A percentile compares a stretch with the other conserved stretches of the same genome.
Evolutionary conservation across 1,284 basidiomycete genomes (phyloP).

Genomic region (Ganoderma lingzhi): DNA sequence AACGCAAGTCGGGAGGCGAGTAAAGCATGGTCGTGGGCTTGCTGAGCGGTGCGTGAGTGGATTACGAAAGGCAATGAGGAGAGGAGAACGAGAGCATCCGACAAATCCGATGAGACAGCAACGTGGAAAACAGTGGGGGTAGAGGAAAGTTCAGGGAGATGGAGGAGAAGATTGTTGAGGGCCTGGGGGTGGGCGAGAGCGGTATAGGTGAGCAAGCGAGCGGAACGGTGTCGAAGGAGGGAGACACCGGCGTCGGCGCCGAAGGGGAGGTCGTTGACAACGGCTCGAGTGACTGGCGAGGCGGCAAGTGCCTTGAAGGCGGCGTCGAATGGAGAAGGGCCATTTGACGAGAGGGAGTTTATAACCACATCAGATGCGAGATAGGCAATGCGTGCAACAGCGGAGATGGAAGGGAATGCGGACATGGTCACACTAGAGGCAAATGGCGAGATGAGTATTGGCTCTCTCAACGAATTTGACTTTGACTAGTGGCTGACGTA

Average conservation of each 20-base stretch:
- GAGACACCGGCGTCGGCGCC: conserved; percentile 68
- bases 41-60: conserved; percentile 67
- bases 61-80: conserved; percentile 67
- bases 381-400: conserved; percentile 74
- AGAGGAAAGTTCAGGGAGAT: conserved; percentile 63
- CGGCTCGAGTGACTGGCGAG: conserved; percentile 26
- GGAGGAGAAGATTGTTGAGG: conserved; percentile 61
- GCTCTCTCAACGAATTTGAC: conserved; percentile 17
- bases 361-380: conserved; percentile 73
- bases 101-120: conserved; percentile 60
- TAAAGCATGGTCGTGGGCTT: conserved; percentile 78
- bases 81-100: conserved; percentile 64
- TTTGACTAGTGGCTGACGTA: conserved; percentile 14
- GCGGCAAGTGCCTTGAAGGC: conserved; percentile 28
- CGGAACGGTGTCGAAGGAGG: conserved; percentile 48
- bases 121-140: conserved; percentile 67
- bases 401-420: conserved; percentile 42
- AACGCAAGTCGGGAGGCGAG: conserved; percentile 75
- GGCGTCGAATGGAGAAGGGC: conserved; percentile 46
- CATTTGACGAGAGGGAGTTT: conserved; percentile 56
- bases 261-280: conserved; percentile 53
- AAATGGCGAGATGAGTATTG: conserved; percentile 24
- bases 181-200: conserved; percentile 53
- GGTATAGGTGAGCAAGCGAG: conserved; percentile 60
- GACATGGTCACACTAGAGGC: conserved; percentile 25